These are phyloP conservation scores for Papiliotrema terrestris DNA, from an alignment of 1,284 basidiomycete genomes.

Conservation along the genomic window DNA sequence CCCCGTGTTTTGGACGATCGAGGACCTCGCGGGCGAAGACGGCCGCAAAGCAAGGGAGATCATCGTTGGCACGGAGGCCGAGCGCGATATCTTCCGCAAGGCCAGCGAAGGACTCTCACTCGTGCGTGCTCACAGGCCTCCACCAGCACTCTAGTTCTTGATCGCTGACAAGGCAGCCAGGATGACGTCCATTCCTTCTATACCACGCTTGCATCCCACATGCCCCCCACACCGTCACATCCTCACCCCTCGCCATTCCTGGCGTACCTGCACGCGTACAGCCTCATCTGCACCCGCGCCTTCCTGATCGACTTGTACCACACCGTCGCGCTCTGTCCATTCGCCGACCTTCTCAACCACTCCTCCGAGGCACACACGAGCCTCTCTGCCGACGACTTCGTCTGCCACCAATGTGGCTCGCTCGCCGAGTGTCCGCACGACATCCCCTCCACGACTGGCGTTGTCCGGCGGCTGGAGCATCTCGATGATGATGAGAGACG, in stretches of 20 bases:
- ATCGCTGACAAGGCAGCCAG: conserved; percentile 14
- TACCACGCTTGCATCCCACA: conserved; percentile 13
- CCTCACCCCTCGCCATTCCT: conserved; percentile 45
- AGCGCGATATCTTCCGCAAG: conserved; percentile 31
- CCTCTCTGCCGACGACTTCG: conserved; percentile 71
- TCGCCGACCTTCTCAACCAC: conserved; percentile 90
- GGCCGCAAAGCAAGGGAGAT: conserved; percentile 31
- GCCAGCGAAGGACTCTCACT: conserved; percentile 31
- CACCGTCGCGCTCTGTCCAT: conserved; percentile 78
- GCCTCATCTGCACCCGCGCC: conserved; percentile 77
- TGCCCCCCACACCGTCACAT: conserved; percentile 25
- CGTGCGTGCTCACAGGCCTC: conserved; percentile 18
- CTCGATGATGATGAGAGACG: conserved; percentile 14
- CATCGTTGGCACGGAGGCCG: conserved; percentile 43
- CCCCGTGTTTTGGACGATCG: conserved; percentile 43
- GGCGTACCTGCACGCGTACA: conserved; percentile 67
- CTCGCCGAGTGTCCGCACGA: conserved; percentile 72
- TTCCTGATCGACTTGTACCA: conserved; percentile 85
- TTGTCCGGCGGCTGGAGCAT: conserved; percentile 26
- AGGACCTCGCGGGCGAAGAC: conserved; percentile 24
- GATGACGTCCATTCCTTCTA: conserved; percentile 35
- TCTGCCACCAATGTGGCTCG: conserved; percentile 76
- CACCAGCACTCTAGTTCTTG: neutral
- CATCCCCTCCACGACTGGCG: conserved; percentile 10
- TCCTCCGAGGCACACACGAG: conserved; percentile 22